These are phyloP conservation scores for Fusarium sublunatum DNA, from an alignment of 2,329 filamentous ascomycete genomes.

Conservation along the genomic window DNA sequence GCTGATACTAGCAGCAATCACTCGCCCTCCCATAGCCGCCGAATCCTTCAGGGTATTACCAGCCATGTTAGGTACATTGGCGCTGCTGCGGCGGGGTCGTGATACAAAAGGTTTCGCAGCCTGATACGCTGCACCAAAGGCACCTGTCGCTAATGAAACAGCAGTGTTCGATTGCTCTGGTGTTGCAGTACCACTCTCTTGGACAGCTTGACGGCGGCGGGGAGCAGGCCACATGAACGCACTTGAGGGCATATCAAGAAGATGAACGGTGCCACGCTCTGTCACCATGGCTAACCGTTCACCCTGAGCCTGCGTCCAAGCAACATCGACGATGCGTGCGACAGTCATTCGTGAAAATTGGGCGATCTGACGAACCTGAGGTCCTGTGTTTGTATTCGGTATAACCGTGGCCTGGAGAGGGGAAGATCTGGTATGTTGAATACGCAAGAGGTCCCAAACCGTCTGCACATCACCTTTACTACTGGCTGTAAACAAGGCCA, in stretches of 20 bases:
- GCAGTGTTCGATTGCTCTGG: slow-evolving; percentile 65
- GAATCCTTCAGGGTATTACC: slow-evolving; percentile 65
- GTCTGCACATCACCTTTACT: slow-evolving; percentile 86
- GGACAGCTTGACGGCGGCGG: slow-evolving; percentile 60
- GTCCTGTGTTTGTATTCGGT: slow-evolving; percentile 60
- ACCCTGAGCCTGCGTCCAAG: slow-evolving; percentile 84
- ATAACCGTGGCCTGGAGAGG: slow-evolving; percentile 63
- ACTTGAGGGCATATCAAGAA: slow-evolving; percentile 85
- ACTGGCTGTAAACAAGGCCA: slow-evolving; percentile 81
- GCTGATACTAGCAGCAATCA: slow-evolving; percentile 78
- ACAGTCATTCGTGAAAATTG: slow-evolving; percentile 93
- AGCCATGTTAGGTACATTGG: slow-evolving; percentile 50
- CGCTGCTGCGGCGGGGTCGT: slow-evolving; percentile 64
- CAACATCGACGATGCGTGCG: slow-evolving; percentile 88
- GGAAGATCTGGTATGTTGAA: slow-evolving; percentile 71
- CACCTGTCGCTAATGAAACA: slow-evolving; percentile 76
- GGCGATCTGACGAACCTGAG: slow-evolving; percentile 82
- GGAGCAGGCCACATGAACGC: slow-evolving; percentile 90
- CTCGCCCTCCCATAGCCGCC: slow-evolving; percentile 76
- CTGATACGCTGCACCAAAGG: slow-evolving; percentile 76
- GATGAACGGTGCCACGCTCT: slow-evolving; percentile 93
- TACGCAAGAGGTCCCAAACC: slow-evolving; percentile 81
- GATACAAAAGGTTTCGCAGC: slow-evolving; percentile 71
- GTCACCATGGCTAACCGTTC: slow-evolving; percentile 90
- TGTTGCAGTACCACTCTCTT: slow-evolving; percentile 59